These are phyloP conservation scores for Debaryomycetaceae sp. DNA, from an alignment of 1,139 yeast genomes.

Conservation along the genomic window DNA sequence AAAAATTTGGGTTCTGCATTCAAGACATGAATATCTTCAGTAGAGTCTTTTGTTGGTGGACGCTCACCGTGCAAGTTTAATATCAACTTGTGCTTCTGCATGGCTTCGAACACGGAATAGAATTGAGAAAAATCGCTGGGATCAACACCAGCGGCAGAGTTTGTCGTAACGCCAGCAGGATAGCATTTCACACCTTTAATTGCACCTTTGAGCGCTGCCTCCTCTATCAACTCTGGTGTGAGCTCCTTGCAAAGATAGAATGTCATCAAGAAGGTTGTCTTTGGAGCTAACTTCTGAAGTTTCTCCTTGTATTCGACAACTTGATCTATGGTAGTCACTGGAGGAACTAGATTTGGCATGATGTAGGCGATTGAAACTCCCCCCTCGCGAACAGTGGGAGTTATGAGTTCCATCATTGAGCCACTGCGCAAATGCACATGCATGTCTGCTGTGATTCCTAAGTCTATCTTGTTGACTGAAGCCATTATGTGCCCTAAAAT, in stretches of 20 bases:
- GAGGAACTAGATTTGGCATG: slow-evolving; percentile 96
- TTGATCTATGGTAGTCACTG: slow-evolving; percentile 74
- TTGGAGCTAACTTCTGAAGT: slow-evolving; percentile 67
- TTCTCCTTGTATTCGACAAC: slow-evolving; percentile 68
- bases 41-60: slow-evolving; percentile 56
- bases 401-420: slow-evolving; percentile 81
- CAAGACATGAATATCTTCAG: slow-evolving; percentile 70
- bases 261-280: slow-evolving; percentile 88
- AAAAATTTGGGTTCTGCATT: slow-evolving; percentile 92
- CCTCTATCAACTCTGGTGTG: slow-evolving; percentile 78
- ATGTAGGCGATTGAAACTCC: slow-evolving; percentile 89
- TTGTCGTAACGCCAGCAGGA: slow-evolving; percentile 98
- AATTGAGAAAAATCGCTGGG: slow-evolving; percentile 86
- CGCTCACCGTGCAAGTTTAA: slow-evolving; percentile 94
- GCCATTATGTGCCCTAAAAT: slow-evolving; percentile 6
- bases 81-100: slow-evolving; percentile 74
- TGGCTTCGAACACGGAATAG: slow-evolving; percentile 84
- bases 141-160: slow-evolving; percentile 89
- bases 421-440: slow-evolving; percentile 97
- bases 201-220: slow-evolving; percentile 71
- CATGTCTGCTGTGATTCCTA: slow-evolving; percentile 90
- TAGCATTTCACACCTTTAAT: slow-evolving; percentile 89
- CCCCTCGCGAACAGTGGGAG: slow-evolving; percentile 88
- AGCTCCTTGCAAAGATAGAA: slow-evolving; percentile 74
- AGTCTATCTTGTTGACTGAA: slow-evolving; percentile 44